phyloP scores from a whole-genome alignment of 768 basidiomycete genomes.

The Strobilomyces echinocephalus region DNA sequence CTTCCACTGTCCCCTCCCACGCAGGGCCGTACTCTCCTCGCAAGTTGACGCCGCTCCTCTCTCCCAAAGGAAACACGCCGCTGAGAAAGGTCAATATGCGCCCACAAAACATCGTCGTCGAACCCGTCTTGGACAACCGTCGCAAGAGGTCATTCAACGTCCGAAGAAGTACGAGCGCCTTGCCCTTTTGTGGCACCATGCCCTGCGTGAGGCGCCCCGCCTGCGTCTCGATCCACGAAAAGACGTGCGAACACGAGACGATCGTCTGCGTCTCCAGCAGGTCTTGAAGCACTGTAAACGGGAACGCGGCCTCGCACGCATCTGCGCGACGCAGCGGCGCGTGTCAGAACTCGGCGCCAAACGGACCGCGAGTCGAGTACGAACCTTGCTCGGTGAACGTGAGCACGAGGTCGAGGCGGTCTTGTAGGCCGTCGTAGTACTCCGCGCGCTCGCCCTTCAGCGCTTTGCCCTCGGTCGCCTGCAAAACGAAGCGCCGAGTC shows the following conservation, averaged over 20 bases:
- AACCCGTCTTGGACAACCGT: conserved; percentile 80
- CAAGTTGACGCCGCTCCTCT: conserved; percentile 88
- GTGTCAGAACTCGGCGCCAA: neutral
- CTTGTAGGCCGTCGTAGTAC: conserved; percentile 60
- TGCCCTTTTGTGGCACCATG: conserved; percentile 83
- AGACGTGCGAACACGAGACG: conserved; percentile 77
- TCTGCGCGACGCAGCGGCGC: conserved; percentile 37
- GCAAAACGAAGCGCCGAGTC: neutral
- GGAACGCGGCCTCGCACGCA: conserved; percentile 71
- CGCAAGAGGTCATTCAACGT: conserved; percentile 84
- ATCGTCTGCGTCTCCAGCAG: conserved; percentile 85
- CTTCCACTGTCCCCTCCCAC: conserved; percentile 63
- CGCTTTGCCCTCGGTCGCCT: conserved; percentile 68
- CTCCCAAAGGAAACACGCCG: conserved; percentile 80
- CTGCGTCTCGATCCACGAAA: conserved; percentile 81
- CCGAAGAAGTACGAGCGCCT: conserved; percentile 78
- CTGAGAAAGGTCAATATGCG: conserved; percentile 85
- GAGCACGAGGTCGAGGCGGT: conserved; percentile 67
- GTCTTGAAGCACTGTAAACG: conserved; percentile 72
- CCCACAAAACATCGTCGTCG: conserved; percentile 83
- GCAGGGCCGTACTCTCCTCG: conserved; percentile 80
- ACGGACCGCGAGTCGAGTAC: conserved; percentile 19
- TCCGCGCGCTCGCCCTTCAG: conserved; percentile 44
- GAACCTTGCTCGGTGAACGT: conserved; percentile 74
- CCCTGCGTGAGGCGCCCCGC: conserved; percentile 65